Conservation (phyloP, 108 stramenopile species). For the Cyclotella atomus region DNA sequence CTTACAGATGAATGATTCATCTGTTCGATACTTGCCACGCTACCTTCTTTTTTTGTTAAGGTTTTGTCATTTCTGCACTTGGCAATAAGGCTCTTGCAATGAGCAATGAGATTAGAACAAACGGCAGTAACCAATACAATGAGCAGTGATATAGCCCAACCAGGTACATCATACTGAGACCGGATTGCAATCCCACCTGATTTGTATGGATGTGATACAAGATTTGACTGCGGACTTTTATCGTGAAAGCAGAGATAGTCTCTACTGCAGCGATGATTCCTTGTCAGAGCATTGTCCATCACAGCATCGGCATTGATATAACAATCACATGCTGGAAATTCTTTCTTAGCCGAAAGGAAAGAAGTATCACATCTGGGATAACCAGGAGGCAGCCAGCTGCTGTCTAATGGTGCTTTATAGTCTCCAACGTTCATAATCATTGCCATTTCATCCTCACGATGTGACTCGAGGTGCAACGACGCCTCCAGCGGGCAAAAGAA, state of each 20-base stretch:
- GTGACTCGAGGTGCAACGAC: slow-evolving; percentile 23
- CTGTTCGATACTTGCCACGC: background rate
- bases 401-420: slow-evolving; percentile 8
- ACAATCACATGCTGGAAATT: slow-evolving; percentile 21
- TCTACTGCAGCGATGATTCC: slow-evolving; percentile 19
- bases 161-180: background rate
- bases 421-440: slow-evolving; percentile 27
- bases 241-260: slow-evolving; percentile 12
- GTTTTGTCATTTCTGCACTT: background rate
- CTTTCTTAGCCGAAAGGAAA: background rate
- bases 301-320: slow-evolving; percentile 10
- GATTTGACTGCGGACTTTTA: background rate
- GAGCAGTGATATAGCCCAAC: background rate
- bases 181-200: background rate
- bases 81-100: background rate
- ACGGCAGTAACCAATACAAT: background rate
- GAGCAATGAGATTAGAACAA: background rate
- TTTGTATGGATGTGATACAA: background rate
- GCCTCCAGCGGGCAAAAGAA: slow-evolving; percentile 27
- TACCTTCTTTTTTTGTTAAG: background rate
- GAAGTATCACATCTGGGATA: slow-evolving; percentile 6
- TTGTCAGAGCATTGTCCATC: slow-evolving; percentile 7
- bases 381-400: slow-evolving; percentile 1
- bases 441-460: slow-evolving; percentile 23
- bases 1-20: background rate